Evolutionary conservation across 1,284 basidiomycete species (phyloP), one percentile per base, ranked within the genome.

Genomic region (Mycena citricolor): DNA sequence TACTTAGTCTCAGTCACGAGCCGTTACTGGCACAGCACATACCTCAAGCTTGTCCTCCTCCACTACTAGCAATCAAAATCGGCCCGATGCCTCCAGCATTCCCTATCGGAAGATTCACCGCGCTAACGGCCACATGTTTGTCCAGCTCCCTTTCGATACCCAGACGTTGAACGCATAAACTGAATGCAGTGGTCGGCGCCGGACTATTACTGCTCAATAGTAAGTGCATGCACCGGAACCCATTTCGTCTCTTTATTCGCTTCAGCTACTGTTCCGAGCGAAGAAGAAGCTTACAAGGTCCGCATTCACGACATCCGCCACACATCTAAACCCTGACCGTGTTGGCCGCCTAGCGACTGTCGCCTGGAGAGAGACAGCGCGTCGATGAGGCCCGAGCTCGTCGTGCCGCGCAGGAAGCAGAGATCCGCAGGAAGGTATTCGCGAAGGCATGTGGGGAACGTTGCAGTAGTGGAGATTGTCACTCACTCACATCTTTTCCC

Each of bases 261-360:
- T 13, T 24, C 50, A 86, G 82, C 68, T 10, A 81, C 79, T n/a
- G 74, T 74, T 20, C 80, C 80, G 21, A 78, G 72, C 22, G 75
- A 77, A 55, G 76, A 79, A 57, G 63, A 79, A 52, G 66, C 75
- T 16, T 81, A 81, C 54, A 70, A 71, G 50, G 77, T 78, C 58
- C 64, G 70, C 60, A 13, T 17, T 39, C 47, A 44, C 10, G 32
- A 33, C 32, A 17, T 8, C 19, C 12, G 17, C 4, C n/a, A 11
- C 8, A 19, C 16, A 8, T 14, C 24, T 25, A 13, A 7, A 5
- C 11, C 33, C 32, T 26, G n/a, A 34, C 25, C n/a, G 19, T 8
- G 14, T 7, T 19, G 8, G 7, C 7, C 12, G 25, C 20, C 19
- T 35, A 52, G 51, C 35, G 41, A 21, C 32, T 52, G 8, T 41